These are phyloP conservation scores for Pseudotulostoma volvatum DNA, from an alignment of 495 filamentous ascomycete species.

Conservation along the genomic window DNA sequence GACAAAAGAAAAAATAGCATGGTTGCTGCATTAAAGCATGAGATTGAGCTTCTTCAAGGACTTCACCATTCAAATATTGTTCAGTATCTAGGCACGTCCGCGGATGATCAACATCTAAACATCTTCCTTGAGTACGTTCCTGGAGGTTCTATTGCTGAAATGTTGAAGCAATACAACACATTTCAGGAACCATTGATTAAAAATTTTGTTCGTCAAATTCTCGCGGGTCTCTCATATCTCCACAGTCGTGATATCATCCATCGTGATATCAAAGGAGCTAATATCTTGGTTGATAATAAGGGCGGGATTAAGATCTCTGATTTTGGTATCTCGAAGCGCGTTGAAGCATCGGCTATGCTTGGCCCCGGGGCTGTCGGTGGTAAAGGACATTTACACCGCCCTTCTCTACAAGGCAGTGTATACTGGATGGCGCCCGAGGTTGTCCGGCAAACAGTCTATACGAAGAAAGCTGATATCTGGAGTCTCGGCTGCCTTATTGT, in stretches of 20 bases:
- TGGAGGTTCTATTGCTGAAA: slow-evolving; percentile 89
- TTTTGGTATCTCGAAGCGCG: slow-evolving; percentile 97
- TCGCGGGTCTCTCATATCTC: slow-evolving; percentile 85
- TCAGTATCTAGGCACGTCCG: slow-evolving; percentile 87
- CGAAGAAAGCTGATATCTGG: slow-evolving; percentile 99
- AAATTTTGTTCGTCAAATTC: slow-evolving; percentile 93
- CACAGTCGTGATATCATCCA: slow-evolving; percentile 95
- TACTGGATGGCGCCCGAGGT: slow-evolving; percentile 99
- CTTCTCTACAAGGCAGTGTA: slow-evolving; percentile 89
- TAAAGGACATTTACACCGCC: slow-evolving; percentile 56
- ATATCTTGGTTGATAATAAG: slow-evolving; percentile 98
- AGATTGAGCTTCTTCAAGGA: slow-evolving; percentile 86
- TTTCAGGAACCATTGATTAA: slow-evolving; percentile 85
- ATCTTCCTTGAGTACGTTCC: slow-evolving; percentile 99
- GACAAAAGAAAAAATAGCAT: slow-evolving; percentile 92
- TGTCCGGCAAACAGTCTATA: slow-evolving; percentile 92
- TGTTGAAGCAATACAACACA: slow-evolving; percentile 95
- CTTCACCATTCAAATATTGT: slow-evolving; percentile 96
- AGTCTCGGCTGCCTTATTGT: slow-evolving; percentile 91
- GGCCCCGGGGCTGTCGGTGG: slow-evolving; percentile 36
- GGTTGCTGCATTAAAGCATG: slow-evolving; percentile 90
- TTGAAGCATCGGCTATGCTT: slow-evolving; percentile 57
- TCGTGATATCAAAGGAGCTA: slow-evolving; percentile 96
- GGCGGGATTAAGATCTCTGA: slow-evolving; percentile 98
- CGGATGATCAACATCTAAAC: slow-evolving; percentile 83